Evolutionary conservation across 2,329 filamentous ascomycete genomes (phyloP), one percentile per base, ranked within the genome.

Genomic region (Neonectria ditissima): DNA sequence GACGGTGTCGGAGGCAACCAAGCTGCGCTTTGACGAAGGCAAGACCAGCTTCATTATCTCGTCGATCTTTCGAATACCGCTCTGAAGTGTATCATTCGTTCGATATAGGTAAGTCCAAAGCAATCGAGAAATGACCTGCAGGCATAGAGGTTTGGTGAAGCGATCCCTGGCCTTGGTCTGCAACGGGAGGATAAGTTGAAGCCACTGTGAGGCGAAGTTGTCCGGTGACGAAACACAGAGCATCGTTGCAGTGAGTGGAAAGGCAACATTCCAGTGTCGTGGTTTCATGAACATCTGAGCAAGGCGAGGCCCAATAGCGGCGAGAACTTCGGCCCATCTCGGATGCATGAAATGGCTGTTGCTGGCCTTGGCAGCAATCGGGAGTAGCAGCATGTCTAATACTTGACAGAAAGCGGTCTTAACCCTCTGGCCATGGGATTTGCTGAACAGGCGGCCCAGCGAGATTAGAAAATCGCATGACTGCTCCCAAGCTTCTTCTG

Each of bases 381-480:
- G 93, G 14, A 97, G 86, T 24, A 99, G 81, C 28, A 99, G 84
- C 69, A 92, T 91, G 72, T 97, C 93, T 55, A 99, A 87, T 22
- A 97, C 90, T 73, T 97, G 92, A 76, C 96, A 98, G 75, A 97
- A 99, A 0, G 94, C 93, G 70, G 95, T 92, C 78, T 99, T 99
- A 74, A 98, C 90, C 65, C 89, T 90, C 69, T 93, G 92, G 1
- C 96, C 96, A 73, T 97, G 95, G 5, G 93, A 92, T 70, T 89
- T 91, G 58, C 89, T 87, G 77, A 97, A 98, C 18, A 97, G 86
- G 55, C 89, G 91, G 7, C 92, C 94, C 30, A 99, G 81, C 0
- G 90, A 88, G 53, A 91, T 87, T 81, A 99, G 88, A 71, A 97
- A 97, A 61, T 97, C 92, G 80, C 95, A 98, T 1, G 94, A 93